Base-by-base conservation (phyloP, 2,329 filamentous ascomycete genomes). In the Diplodia sapinea region DNA sequence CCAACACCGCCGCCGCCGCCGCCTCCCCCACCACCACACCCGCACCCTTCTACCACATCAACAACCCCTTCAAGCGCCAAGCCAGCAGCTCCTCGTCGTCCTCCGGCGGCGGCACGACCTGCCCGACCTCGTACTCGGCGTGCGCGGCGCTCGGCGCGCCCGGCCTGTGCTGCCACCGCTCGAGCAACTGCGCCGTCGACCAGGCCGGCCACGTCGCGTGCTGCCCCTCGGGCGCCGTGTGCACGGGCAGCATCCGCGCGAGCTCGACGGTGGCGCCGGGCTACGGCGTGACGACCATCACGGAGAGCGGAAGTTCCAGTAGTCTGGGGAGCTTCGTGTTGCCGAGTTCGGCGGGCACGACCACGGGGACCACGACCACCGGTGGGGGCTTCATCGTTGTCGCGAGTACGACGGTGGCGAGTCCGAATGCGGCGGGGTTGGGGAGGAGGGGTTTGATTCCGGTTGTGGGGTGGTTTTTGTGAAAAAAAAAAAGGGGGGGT, bases 121-220 rank as follows among this genome's bases (percentile, higher is more conserved):
- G 87, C 75, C 84, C 84, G 7, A 77, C 73, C 23, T 81, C 81
- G 67, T 87, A 86, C 78, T 82, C 79, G 68, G 78, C 80, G 52
- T 89, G 87, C 77, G 78, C 79, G 38, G 80, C 81, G 68, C 75
- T 87, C 49, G 84, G 83, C 65, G 83, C 84, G 5, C 77, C 84
- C 2, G 80, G 81, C 49, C 80, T 86, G 66, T 89, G 87, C 80
- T 89, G 87, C 76, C 79, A 78, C 40, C 76, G 79, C 50, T 81
- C 79, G 59, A 82, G 85, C 26, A 79, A 82, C 67, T 89, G 87
- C 78, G 82, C 84, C 51, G 81, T 82, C 62, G 87, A 89, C 75
- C 76, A 77, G 50, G 84, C 82, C 47, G 82, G 86, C 65, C 81
- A 88, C 69, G 83, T 89, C 65, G 87, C 87, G 29, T 89, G 87